Conservation (phyloP, 176 grass and related monocot genomes). For the Miscanthus lutarioriparius region DNA sequence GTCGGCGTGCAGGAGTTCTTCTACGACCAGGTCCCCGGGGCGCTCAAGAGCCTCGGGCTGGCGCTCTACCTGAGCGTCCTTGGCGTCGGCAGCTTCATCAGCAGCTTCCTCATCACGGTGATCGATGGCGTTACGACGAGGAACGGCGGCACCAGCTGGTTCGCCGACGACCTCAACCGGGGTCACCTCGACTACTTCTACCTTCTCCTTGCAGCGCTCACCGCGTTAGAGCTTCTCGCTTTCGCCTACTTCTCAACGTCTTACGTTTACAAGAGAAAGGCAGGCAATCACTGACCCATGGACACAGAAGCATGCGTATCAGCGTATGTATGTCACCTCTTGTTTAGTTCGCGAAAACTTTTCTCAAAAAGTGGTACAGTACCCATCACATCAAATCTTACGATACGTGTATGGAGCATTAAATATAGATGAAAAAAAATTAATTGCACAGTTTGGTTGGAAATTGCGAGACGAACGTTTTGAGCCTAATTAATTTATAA, state of each 20-base stretch:
- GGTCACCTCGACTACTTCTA: conserved; percentile 78
- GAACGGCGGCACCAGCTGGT: conserved; percentile 49
- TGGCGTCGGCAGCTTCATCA: conserved; percentile 61
- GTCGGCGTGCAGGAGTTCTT: conserved; percentile 75
- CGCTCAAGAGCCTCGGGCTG: conserved; percentile 55
- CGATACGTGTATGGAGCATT: no score
- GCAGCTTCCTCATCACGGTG: conserved; percentile 48
- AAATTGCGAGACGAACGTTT: no score
- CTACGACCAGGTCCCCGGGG: conserved; percentile 62
- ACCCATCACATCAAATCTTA: no score
- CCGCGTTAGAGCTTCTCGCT: conserved; percentile 36
- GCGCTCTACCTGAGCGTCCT: conserved; percentile 57
- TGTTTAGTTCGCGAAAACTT: no score
- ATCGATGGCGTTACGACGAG: conserved; percentile 39
- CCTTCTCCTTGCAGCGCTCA: conserved; percentile 46
- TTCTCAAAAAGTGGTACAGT: no score
- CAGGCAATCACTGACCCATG: not conserved
- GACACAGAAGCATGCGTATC: not conserved
- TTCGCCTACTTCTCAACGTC: conserved; percentile 34
- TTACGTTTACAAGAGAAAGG: conserved; percentile 45
- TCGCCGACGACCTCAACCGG: conserved; percentile 48
- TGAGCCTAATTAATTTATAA: no score
- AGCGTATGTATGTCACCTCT: no score
- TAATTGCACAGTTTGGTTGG: no score
- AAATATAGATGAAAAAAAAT: no score